Base-by-base conservation (phyloP, 1,284 basidiomycete species). In the Pseudozyma flocculosa region DNA sequence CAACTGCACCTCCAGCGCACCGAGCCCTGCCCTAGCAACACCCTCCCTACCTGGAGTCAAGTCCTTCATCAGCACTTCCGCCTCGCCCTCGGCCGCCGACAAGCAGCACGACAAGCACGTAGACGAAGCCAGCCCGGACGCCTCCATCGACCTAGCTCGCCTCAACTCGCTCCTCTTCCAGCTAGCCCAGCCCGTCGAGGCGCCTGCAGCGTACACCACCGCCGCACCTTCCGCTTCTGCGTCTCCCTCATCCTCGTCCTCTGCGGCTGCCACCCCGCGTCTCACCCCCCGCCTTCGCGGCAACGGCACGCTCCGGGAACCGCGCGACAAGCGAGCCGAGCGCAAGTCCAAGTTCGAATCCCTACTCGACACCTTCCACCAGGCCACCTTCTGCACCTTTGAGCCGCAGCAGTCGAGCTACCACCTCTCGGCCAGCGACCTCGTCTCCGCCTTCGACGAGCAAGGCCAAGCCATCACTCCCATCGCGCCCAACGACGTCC, bases 341-440 rank as follows among this genome's bases (percentile, higher is more conserved):
- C 61, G 66, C 48, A 65, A 62, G 44, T 45, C 50, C 18, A 57
- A 54, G 21, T 65, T 68, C 54, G 58, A 68, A 48, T 26, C 51
- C 3, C 55, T 68, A 10, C 62, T 68, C 34, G 61, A 64, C 43
- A 61, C 62, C 32, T 68, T 68, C 41, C 66, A 65, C 37, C 58
- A 54, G 24, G 66, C 66, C 30, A 68, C 66, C 22, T 29, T 68
- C 45, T 68, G 66, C 45, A 55, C 58, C 47, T 54, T 63, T 46
- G 60, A 63, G 51, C 56, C 53, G 3, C 7, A 34, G 15, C 15
- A 11, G 8, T 34, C 32, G 32, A 45, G 42, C 37, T 61, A 58
- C 26, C 51, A 55, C 41, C 64, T 67, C 32, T 59, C 60, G 4
- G 56, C 64, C 26, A 58, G 51, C n/a, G 55, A 59, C 22, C 61